A percentile compares a stretch with the other conserved stretches of the same genome.
phyloP scores from a whole-genome alignment of 2,329 filamentous ascomycete genomes.

The Chrysoporthe cubensis region DNA sequence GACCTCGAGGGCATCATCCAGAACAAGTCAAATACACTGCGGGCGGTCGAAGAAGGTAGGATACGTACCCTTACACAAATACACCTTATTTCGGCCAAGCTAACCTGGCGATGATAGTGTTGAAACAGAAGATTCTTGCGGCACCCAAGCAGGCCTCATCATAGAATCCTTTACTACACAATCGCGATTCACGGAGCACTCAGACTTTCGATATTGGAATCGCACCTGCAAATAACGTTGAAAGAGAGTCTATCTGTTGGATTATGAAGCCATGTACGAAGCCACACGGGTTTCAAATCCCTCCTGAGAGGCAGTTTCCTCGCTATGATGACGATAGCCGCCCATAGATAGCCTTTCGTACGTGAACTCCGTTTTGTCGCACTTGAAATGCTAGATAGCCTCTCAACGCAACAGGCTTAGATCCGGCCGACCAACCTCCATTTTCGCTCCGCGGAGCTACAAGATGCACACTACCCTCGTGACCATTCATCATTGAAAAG shows the following conservation, averaged over 20 bases:
- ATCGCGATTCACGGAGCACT: not conserved
- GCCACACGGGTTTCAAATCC: not conserved
- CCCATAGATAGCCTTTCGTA: not conserved
- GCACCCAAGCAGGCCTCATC: constrained; percentile 29
- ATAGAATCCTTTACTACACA: constrained; percentile 5
- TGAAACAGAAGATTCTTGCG: constrained; percentile 44
- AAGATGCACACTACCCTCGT: not conserved
- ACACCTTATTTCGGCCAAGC: not conserved
- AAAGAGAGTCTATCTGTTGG: not conserved
- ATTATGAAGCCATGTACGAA: not conserved
- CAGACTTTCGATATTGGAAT: not conserved
- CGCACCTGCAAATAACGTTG: too few species aligned
- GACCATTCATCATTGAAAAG: not conserved
- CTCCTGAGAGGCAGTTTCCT: not conserved
- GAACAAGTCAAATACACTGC: constrained; percentile 80
- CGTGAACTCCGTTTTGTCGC: not conserved
- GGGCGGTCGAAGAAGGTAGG: constrained; percentile 85
- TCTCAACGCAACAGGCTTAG: too few species aligned
- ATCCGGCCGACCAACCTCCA: too few species aligned
- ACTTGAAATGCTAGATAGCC: not conserved
- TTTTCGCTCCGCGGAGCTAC: too few species aligned
- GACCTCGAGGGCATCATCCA: constrained; percentile 62
- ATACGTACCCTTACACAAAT: not conserved
- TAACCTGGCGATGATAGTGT: constrained; percentile 36
- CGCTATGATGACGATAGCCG: not conserved